Evolutionary conservation across 768 basidiomycete genomes (phyloP), one percentile per base, ranked within the genome.

Genomic region (Lyophyllum decastes): DNA sequence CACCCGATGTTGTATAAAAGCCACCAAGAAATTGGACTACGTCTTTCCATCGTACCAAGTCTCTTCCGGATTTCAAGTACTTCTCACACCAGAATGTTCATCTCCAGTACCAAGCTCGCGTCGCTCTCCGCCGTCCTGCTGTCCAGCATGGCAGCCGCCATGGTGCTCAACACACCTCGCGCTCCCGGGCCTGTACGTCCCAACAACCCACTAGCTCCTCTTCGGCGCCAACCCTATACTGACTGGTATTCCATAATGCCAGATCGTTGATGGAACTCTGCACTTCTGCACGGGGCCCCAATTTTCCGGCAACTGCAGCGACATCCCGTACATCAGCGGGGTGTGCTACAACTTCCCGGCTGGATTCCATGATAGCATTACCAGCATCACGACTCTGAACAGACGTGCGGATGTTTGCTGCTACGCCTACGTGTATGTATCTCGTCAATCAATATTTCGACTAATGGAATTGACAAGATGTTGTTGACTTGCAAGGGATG

Each of bases 291-390:
- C 54, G 40, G 54, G 54, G 34, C 54, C 54, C 4, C 34, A 21
- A 33, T 55, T 55, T 45, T 55, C 54, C 26, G 54, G 54, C 16
- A 55, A 55, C 54, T 55, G 54, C 54, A 55, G 54, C 46, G 54
- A 55, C 54, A 55, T 55, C 35, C 46, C 54, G 34, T 55, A 55
- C 47, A 55, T 30, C 16, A 49, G 54, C 25, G 54, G 54, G 22
- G 27, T 21, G 6, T 55, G 54, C 54, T 55, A 55, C 47, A 49
- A 48, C 17, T 55, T 55, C 54, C 54, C 54, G n/a, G 9, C 54
- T 38, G 54, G 54, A 19, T 55, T 24, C 34, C 24, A 38, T 22
- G 54, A 55, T 41, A 55, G 47, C 34, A 55, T 55, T 11, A 55
- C 54, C 22, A 55, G 54, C 33, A 55, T 55, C 46, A 55, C 46